Evolutionary conservation across 2,329 filamentous ascomycete genomes (phyloP).

Genomic region (Neofusicoccum ribis): DNA sequence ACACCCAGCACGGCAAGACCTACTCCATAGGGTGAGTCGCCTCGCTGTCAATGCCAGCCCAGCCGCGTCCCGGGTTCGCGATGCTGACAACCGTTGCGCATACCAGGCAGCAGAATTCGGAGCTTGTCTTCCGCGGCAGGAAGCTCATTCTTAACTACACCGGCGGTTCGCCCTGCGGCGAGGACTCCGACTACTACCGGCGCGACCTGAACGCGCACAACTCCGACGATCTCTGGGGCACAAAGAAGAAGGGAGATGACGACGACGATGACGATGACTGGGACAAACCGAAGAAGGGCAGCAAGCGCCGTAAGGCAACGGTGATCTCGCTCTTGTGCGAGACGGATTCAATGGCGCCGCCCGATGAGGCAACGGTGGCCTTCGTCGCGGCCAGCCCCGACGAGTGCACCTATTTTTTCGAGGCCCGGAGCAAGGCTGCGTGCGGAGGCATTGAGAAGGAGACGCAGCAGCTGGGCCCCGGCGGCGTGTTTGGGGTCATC

Average conservation of each 20-base stretch:
- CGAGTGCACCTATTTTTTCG: slow-evolving; percentile 94
- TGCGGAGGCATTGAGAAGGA: slow-evolving; percentile 69
- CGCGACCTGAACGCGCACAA: slow-evolving; percentile 25
- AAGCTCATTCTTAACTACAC: slow-evolving; percentile 59
- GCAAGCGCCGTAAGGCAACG: slow-evolving; percentile 74
- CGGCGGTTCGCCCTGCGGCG: slow-evolving; percentile 49
- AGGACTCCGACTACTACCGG: slow-evolving; percentile 23
- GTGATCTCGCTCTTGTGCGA: slow-evolving; percentile 94
- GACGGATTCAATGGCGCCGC: slow-evolving; percentile 67
- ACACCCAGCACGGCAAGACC: slow-evolving; percentile 63
- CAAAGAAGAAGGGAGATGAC: slow-evolving; percentile 42
- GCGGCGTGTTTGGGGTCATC: slow-evolving; percentile 85
- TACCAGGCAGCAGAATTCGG: slow-evolving; percentile 55
- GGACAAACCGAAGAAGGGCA: slow-evolving; percentile 37
- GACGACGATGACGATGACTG: slow-evolving; percentile 36
- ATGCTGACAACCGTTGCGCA: neutral
- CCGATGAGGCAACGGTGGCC: slow-evolving; percentile 64
- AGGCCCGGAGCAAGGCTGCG: slow-evolving; percentile 80
- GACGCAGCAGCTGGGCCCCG: slow-evolving; percentile 63
- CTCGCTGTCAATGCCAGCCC: neutral
- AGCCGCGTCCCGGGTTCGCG: neutral
- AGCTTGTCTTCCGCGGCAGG: slow-evolving; percentile 62
- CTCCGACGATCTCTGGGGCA: slow-evolving; percentile 28
- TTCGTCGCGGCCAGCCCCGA: slow-evolving; percentile 83
- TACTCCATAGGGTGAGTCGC: slow-evolving; percentile 73